Conservation (phyloP, 305 asterid genomes). For the Ilex paraguariensis region DNA sequence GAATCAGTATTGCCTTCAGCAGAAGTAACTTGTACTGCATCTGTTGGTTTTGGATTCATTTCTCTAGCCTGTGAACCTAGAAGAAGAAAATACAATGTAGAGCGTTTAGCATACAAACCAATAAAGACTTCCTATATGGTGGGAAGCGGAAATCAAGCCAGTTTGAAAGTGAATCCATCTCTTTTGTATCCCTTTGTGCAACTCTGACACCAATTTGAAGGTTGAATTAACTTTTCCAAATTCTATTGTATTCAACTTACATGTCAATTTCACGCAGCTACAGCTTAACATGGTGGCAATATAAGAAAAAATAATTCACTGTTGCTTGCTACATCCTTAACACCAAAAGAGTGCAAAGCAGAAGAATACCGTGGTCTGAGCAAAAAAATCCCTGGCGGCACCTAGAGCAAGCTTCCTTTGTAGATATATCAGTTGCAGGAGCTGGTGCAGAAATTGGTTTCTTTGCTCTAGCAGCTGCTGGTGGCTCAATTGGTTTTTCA, state of each 20-base stretch:
- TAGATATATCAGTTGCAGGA: slow-evolving; percentile 26
- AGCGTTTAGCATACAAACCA: too few relatives aligned
- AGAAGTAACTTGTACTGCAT: slow-evolving; percentile 15
- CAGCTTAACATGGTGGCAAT: too few relatives aligned
- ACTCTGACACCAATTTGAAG: too few relatives aligned
- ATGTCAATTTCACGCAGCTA: too few relatives aligned
- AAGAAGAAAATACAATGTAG: not conserved
- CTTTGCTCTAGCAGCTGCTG: slow-evolving; percentile 22
- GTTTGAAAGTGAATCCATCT: too few relatives aligned
- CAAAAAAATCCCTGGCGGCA: slow-evolving; percentile 96
- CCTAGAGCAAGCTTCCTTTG: slow-evolving; percentile 61
- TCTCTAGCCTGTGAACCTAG: slow-evolving; percentile 58
- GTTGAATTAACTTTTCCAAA: too few relatives aligned
- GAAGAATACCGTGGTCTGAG: slow-evolving; percentile 80
- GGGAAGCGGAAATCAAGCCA: too few relatives aligned
- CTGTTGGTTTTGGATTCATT: slow-evolving; percentile 37
- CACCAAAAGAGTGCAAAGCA: not conserved
- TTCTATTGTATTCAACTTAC: too few relatives aligned
- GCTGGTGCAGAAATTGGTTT: slow-evolving; percentile 30
- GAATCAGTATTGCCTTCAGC: slow-evolving; percentile 22
- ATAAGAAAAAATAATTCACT: too few relatives aligned
- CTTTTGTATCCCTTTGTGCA: too few relatives aligned
- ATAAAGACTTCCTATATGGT: too few relatives aligned
- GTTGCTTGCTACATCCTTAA: too few relatives aligned
- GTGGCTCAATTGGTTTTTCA: slow-evolving; percentile 42